phyloP scores from a whole-genome alignment of 2,329 filamentous ascomycete species.

The Bipolaris oryzae region DNA sequence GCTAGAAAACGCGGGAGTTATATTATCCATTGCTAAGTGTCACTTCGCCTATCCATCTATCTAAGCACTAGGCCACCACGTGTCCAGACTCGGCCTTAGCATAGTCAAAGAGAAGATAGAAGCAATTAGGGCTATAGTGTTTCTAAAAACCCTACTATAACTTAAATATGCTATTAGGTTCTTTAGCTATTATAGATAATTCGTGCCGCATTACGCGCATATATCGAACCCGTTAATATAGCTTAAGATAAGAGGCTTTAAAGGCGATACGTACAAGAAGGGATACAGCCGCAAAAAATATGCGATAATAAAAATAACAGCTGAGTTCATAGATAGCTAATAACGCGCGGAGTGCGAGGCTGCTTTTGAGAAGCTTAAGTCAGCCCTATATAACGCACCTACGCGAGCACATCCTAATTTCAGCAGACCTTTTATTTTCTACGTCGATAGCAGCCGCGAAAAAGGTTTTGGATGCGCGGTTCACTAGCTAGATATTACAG shows the following conservation, averaged over 20 bases:
- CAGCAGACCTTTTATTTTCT: not conserved
- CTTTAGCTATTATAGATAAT: not conserved
- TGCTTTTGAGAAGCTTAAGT: not conserved
- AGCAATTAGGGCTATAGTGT: not conserved
- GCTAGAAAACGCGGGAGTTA: not conserved
- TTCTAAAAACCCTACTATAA: not conserved
- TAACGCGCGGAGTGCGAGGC: not conserved
- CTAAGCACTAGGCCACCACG: not conserved
- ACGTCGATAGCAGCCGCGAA: not conserved
- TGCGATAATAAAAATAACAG: not conserved
- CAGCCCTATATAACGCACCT: not conserved
- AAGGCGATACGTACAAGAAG: not conserved
- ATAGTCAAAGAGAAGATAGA: not conserved
- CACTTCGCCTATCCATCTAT: not conserved
- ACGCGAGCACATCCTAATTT: not conserved
- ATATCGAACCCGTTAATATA: not conserved
- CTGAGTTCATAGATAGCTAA: not conserved
- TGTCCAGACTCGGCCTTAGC: not conserved
- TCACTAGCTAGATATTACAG: no score
- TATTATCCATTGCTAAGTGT: not conserved
- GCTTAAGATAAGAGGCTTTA: not conserved
- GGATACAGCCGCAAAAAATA: not conserved
- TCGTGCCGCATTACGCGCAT: not conserved
- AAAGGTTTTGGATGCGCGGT: not conserved
- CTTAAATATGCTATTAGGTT: not conserved